Percentiles rank a stretch among this genome's conserved stretches.
These are phyloP conservation scores for Phanerochaete sordida DNA, from an alignment of 768 basidiomycete species.

Conservation along the genomic window DNA sequence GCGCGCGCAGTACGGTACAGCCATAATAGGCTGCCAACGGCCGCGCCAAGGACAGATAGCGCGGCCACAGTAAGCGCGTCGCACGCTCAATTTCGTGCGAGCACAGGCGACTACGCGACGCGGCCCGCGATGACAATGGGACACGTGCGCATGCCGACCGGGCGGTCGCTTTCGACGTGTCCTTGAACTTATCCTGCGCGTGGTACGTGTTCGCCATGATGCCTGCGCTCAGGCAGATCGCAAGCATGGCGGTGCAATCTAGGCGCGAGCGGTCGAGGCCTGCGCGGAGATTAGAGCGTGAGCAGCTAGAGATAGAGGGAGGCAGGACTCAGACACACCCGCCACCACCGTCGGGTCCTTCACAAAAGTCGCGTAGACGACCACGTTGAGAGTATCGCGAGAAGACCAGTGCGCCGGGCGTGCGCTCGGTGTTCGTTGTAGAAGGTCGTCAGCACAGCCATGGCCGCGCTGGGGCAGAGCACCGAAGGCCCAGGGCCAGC, in stretches of 20 bases:
- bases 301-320: not conserved
- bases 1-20: conserved; percentile 8
- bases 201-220: conserved; percentile 36
- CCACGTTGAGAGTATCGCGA: conserved; percentile 32
- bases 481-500: conserved; percentile 1
- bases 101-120: conserved; percentile 20
- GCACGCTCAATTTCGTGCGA: conserved; percentile 18
- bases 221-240: conserved; percentile 24
- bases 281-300: conserved; percentile 5
- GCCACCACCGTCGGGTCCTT: conserved; percentile 34
- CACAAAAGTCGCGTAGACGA: conserved; percentile 36
- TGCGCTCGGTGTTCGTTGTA: conserved; percentile 21
- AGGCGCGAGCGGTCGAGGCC: conserved; percentile 21
- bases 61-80: conserved; percentile 2
- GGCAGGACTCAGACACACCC: conserved; percentile 20
- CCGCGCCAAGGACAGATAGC: conserved; percentile 15
- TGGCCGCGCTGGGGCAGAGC: conserved; percentile 12
- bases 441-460: conserved; percentile 13
- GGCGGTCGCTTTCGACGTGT: conserved; percentile 9
- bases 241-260: conserved; percentile 15
- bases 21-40: conserved; percentile 21
- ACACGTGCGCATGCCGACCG: conserved; percentile 1
- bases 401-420: conserved; percentile 30
- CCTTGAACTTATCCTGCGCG: conserved; percentile 23
- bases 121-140: conserved; percentile 17